Base-by-base conservation (phyloP, 305 asterid genomes). In the Solanum hybrid region DNA sequence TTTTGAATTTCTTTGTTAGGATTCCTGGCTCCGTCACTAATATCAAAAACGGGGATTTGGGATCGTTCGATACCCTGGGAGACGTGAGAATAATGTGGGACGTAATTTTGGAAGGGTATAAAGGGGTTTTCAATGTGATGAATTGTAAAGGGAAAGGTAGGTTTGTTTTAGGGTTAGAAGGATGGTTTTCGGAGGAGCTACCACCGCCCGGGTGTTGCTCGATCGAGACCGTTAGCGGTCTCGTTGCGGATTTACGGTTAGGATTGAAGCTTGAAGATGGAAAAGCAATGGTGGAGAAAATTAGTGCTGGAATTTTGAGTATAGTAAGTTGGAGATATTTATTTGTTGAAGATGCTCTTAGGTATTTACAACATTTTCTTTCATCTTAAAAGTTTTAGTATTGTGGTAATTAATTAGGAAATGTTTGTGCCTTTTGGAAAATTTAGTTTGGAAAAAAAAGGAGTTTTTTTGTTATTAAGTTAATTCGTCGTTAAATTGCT, bases 111-210 rank as follows among this genome's bases (percentile, higher is more conserved):
- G 90, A 90, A 22, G 98, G 96, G 15, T 93, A 92, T 37, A 77
- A 84, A 38, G 91, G 96, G 4, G 95, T 92, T 80, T 97, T 97
- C n/a, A 93, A 92, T 7, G 90, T 95, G 95, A 93, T 96, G 96
- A 97, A 97, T 34, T 94, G 98, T 22, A 85, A 45, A 86, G 99
- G 97, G 80, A 95, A 91, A n/a, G 98, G 98, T 86, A 92, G 92
- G 26, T 94, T 94, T 76, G 94, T 95, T 3, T n/a, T 95, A 93
- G 98, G 99, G 27, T 78, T 94, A 90, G 97, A 95, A 90, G 99
- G 96, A 81, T 95, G 98, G 98, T 95, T 95, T 72, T 94, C 98
- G 8, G 94, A 94, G 94, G 99, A 94, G 94, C 93, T 97, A 29
- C 99, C 98, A 81, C 29, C 92, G 88, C 78, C 94, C 4, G 95